Evolutionary conservation across 345 rosid genomes (phyloP).

Genomic region (Populus simonii): DNA sequence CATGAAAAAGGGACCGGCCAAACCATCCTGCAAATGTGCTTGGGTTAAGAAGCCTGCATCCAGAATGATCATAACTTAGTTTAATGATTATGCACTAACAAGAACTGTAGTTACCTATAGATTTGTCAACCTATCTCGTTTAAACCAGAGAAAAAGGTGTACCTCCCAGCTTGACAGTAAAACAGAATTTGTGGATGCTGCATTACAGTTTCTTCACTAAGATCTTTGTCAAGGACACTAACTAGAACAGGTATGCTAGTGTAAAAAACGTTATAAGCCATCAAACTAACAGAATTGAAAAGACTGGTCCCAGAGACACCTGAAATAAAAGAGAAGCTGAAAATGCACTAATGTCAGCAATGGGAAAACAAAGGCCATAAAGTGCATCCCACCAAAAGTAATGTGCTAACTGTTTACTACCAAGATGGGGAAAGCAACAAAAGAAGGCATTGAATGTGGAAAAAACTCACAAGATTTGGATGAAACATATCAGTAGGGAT

Average conservation of each 20-base stretch:
- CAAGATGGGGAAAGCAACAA: conserved; percentile 5
- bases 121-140: conserved; percentile 2
- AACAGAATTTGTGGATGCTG: conserved; percentile 97
- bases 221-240: conserved; percentile 96
- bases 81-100: background rate
- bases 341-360: conserved; percentile 41
- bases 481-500: conserved; percentile 87
- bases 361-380: conserved; percentile 1
- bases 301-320: conserved; percentile 99
- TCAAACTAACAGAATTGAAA: conserved; percentile 95
- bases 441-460: background rate
- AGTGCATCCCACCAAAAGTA: background rate
- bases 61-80: conserved; percentile 11
- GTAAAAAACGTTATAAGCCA: conserved; percentile 98
- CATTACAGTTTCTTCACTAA: conserved; percentile 85
- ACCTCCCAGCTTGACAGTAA: conserved; percentile 99
- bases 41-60: conserved; percentile 89
- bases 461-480: conserved; percentile 89
- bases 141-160: background rate
- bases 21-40: conserved; percentile 99
- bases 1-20: conserved; percentile 93
- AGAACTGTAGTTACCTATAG: background rate
- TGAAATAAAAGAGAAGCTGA: conserved; percentile 98
- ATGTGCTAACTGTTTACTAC: background rate
- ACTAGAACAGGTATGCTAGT: conserved; percentile 91